Percentiles rank a stretch among this genome's conserved stretches.
Conservation (phyloP, 768 basidiomycete species). For the Termitomyces sp. region DNA sequence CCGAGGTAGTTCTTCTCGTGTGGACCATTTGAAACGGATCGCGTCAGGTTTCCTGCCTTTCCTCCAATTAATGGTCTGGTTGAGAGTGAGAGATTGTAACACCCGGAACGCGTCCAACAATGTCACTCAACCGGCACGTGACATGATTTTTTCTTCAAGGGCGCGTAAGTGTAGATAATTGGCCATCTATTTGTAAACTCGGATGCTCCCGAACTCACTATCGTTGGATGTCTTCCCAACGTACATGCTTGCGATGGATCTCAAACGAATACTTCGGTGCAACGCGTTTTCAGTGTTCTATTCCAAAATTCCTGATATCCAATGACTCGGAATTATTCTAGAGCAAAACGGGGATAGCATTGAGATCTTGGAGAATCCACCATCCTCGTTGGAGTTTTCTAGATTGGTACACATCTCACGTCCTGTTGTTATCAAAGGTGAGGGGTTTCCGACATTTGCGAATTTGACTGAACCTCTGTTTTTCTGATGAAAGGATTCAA, state of each 20-base stretch:
- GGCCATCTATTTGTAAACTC: too few species aligned
- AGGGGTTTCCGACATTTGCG: background rate
- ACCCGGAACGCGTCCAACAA: conserved; percentile 6
- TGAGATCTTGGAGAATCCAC: conserved; percentile 48
- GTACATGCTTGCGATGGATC: conserved; percentile 21
- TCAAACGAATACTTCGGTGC: conserved; percentile 42
- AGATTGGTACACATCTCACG: conserved; percentile 64
- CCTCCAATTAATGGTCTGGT: background rate
- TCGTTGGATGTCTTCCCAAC: background rate
- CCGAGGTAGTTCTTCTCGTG: conserved; percentile 18
- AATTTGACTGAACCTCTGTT: background rate
- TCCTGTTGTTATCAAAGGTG: conserved; percentile 74
- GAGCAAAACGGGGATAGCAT: conserved; percentile 58
- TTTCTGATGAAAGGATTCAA: conserved; percentile 36
- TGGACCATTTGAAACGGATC: conserved; percentile 19
- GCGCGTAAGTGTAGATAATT: too few species aligned
- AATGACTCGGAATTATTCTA: conserved; percentile 21
- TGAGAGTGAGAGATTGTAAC: background rate
- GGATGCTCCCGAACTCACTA: too few species aligned
- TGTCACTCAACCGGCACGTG: background rate
- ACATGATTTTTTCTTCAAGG: too few species aligned
- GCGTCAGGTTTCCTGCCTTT: background rate
- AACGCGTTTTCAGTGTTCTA: background rate
- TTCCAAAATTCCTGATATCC: background rate
- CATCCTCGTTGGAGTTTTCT: conserved; percentile 67